Conservation (phyloP, 2,329 filamentous ascomycete species). For the Ophiostoma ulmi region DNA sequence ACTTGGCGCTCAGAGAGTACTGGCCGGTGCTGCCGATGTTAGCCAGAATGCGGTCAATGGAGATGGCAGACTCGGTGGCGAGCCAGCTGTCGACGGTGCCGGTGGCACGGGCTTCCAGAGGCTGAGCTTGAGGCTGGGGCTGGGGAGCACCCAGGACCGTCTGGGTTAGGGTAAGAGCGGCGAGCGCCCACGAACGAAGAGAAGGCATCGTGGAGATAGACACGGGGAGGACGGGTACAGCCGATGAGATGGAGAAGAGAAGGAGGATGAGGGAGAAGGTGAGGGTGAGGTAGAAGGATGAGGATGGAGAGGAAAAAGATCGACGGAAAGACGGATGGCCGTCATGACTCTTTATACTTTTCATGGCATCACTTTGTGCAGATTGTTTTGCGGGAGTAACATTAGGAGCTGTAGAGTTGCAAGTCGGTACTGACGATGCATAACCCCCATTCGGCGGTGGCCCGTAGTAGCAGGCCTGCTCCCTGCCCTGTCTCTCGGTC, state of each 20-base stretch:
- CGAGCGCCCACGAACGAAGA: slow-evolving; percentile 19
- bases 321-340: neutral
- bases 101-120: neutral
- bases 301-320: neutral
- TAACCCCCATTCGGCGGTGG: neutral
- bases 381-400: neutral
- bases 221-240: neutral
- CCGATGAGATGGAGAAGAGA: neutral
- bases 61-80: slow-evolving; percentile 47
- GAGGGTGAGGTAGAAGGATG: neutral
- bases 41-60: slow-evolving; percentile 49
- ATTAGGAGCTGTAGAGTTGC: neutral
- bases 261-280: neutral
- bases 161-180: slow-evolving; percentile 18
- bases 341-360: neutral
- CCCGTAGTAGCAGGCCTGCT: neutral
- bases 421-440: neutral
- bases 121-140: neutral
- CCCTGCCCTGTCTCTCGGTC: neutral
- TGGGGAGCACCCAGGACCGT: slow-evolving; percentile 18
- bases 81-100: slow-evolving; percentile 47
- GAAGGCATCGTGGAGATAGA: slow-evolving; percentile 19
- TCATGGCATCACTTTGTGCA: neutral
- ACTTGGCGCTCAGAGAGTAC: slow-evolving; percentile 42
- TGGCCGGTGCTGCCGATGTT: slow-evolving; percentile 56